These are phyloP conservation scores for Neurospora tetraspora DNA, from an alignment of 495 filamentous ascomycete genomes.

Conservation along the genomic window DNA sequence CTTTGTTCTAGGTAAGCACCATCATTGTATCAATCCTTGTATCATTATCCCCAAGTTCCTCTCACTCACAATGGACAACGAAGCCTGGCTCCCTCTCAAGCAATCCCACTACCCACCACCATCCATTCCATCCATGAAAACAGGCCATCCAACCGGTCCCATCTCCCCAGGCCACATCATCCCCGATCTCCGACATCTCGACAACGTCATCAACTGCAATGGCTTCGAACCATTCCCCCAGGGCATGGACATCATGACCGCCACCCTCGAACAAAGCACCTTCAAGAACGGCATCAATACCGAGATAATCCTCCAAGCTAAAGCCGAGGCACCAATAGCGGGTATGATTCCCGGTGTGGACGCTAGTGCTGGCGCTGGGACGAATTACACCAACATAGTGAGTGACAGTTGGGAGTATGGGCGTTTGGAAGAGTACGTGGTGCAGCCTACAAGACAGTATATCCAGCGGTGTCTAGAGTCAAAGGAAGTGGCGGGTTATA, in stretches of 20 bases:
- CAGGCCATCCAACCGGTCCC: not conserved
- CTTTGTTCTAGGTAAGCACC: not conserved
- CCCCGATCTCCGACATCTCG: not conserved
- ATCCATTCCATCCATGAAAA: not conserved
- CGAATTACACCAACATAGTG: not conserved
- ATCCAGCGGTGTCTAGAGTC: not conserved
- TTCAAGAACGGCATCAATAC: not conserved
- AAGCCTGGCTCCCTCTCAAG: slow-evolving; percentile 1
- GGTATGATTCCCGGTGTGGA: not conserved
- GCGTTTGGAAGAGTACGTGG: not conserved
- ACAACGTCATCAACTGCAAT: slow-evolving; percentile 1
- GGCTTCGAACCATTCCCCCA: slow-evolving; percentile 1
- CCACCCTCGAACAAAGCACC: not conserved
- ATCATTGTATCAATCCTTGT: not conserved
- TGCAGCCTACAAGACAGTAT: slow-evolving; percentile 1
- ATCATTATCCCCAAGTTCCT: not conserved
- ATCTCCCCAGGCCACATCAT: slow-evolving; percentile 3
- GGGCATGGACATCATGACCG: not conserved
- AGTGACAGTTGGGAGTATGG: not conserved
- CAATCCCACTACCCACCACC: slow-evolving; percentile 1
- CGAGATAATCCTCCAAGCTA: not conserved
- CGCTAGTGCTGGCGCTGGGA: not conserved
- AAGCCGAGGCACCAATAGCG: not conserved
- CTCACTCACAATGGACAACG: not conserved
- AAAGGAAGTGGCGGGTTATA: not conserved